Base-by-base conservation (phyloP, 257 asterid genomes). In the Solanum microdontum region DNA sequence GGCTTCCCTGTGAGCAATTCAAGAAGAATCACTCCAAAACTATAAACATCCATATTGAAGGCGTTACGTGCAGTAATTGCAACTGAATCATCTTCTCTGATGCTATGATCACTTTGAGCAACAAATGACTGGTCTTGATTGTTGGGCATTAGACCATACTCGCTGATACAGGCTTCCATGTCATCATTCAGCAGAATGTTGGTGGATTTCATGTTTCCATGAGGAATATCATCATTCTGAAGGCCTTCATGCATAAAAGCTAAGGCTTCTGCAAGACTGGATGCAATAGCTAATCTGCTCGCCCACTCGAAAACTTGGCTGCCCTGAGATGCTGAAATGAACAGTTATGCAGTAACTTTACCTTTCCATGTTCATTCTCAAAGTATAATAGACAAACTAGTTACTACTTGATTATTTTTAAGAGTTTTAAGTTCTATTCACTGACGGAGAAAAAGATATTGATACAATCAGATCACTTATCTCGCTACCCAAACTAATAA, bases 121-220 rank as follows among this genome's bases (percentile, higher is more conserved):
- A 76, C 84, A 80, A 86, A 69, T 2, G 89, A 68, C 69, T 89
- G 88, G 33, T 90, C 89, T 28, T 92, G 88, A 79, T 88, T 82
- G 6, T 89, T 87, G 26, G 32, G 90, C 84, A 90, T 88, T 32
- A 94, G 90, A 37, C 97, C 98, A 66, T 94, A 95, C 83, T 95
- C 98, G 60, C 98, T 90, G 21, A 95, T 90, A 87, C 89, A 89
- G 17, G 96, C 94, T 43, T 92, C 95, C 95, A 94, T 91, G 21
- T 88, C 90, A 8, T 86, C 88, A 76, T 80, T 92, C 17, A 95
- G 84, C 39, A 95, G 48, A 45, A 95, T 93, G 90, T 95, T 95
- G 66, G 97, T 93, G 37, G 98, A 93, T 89, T 93, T 95, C 21
- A 95, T 79, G 91, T 94, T 95, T 7, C 98, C 96, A 64, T 95